Conservation (phyloP, 176 grass and related monocot species). For the Tillandsia leiboldiana region DNA sequence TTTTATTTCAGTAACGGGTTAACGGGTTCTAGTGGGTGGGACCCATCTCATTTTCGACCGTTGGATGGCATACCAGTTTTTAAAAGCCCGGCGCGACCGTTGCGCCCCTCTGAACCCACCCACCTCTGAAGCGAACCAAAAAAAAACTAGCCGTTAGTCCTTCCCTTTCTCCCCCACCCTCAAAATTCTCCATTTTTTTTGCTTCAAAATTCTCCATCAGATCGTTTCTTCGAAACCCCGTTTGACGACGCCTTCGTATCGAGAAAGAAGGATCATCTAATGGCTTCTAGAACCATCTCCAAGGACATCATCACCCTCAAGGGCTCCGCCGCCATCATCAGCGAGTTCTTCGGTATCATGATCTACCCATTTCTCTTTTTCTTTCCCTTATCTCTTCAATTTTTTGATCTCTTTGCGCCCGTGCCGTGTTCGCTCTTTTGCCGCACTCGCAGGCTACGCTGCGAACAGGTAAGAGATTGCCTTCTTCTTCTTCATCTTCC, state of each 20-base stretch:
- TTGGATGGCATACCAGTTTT: neutral
- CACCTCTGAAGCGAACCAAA: neutral
- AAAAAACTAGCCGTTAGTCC: slow-evolving; percentile 1
- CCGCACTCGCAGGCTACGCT: slow-evolving; percentile 60
- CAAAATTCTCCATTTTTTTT: neutral
- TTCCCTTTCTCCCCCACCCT: neutral
- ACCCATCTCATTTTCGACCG: neutral
- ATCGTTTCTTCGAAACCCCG: neutral
- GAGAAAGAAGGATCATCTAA: slow-evolving; percentile 18
- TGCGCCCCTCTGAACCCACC: neutral
- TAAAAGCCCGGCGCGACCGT: neutral
- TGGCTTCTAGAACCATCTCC: slow-evolving; percentile 77
- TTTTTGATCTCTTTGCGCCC: neutral
- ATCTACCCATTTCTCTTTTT: neutral
- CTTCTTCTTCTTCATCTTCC: neutral
- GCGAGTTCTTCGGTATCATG: slow-evolving; percentile 87
- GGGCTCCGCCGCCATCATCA: slow-evolving; percentile 90
- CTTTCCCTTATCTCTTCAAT: neutral
- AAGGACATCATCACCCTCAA: slow-evolving; percentile 99
- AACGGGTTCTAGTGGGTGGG: neutral
- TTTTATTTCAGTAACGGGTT: too few species aligned
- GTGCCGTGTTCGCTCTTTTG: slow-evolving; percentile 24
- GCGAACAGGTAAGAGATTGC: slow-evolving; percentile 61
- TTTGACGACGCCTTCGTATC: neutral
- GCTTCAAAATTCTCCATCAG: neutral